These are phyloP conservation scores for Tolypocladium guangdongense DNA, from an alignment of 2,329 filamentous ascomycete genomes.

Conservation along the genomic window DNA sequence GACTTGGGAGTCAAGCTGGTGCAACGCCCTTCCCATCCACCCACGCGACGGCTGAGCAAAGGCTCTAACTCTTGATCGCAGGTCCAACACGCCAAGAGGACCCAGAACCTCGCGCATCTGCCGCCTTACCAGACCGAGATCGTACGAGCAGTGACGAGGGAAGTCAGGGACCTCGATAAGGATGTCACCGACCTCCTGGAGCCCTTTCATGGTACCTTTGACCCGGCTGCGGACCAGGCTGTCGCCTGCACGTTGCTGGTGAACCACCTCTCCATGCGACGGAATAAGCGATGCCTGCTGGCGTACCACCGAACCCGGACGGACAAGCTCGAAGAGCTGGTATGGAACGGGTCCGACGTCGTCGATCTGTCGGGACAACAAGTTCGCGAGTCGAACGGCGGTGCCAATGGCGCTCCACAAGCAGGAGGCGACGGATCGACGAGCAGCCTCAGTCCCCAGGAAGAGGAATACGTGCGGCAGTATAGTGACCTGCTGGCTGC, in stretches of 20 bases:
- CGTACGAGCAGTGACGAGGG: conserved; percentile 75
- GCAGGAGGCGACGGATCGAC: conserved; percentile 40
- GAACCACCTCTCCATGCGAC: conserved; percentile 86
- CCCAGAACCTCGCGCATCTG: conserved; percentile 72
- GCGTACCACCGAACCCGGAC: conserved; percentile 87
- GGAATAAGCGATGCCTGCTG: conserved; percentile 90
- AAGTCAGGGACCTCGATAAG: conserved; percentile 87
- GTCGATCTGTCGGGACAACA: conserved; percentile 56
- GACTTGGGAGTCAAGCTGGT: conserved; percentile 81
- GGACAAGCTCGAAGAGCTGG: conserved; percentile 86
- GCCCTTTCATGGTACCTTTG: conserved; percentile 75
- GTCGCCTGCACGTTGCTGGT: conserved; percentile 83
- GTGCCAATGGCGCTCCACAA: conserved; percentile 17
- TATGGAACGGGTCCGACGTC: conserved; percentile 82
- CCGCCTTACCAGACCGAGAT: conserved; percentile 89
- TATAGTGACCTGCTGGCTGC: conserved; percentile 89
- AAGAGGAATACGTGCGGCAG: conserved; percentile 89
- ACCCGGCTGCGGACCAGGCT: conserved; percentile 71
- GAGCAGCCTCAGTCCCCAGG: conserved; percentile 83
- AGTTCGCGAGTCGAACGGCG: conserved; percentile 26
- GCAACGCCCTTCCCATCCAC: conserved; percentile 12
- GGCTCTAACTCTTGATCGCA: conserved; percentile 23
- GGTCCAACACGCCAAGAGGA: conserved; percentile 94
- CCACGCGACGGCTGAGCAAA: background rate
- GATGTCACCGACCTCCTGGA: conserved; percentile 71